These are phyloP conservation scores for Pseudogymnoascus sp. DNA, from an alignment of 2,329 filamentous ascomycete genomes.

Conservation along the genomic window DNA sequence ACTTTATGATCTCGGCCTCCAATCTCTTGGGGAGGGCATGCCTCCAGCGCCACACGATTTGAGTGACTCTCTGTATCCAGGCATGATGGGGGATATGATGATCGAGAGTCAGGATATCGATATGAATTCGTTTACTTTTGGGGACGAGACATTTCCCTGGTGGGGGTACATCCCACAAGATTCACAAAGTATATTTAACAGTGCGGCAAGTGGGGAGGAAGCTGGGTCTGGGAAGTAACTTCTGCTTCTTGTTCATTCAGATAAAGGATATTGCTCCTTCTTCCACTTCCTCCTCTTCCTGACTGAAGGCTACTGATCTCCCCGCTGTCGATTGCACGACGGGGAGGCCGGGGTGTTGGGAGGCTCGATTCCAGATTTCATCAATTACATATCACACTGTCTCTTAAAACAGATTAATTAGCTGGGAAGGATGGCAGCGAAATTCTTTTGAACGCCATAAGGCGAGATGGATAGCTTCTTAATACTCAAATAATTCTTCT, in stretches of 20 bases:
- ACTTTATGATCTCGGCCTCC: background rate
- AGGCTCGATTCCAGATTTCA: too few relatives aligned
- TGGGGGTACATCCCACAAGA: slow-evolving; percentile 64
- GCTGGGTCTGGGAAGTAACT: background rate
- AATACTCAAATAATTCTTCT: background rate
- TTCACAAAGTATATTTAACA: slow-evolving; percentile 48
- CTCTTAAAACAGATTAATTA: too few relatives aligned
- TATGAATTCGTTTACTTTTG: slow-evolving; percentile 49
- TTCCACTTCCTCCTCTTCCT: too few relatives aligned
- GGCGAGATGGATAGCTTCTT: background rate
- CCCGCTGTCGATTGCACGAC: too few relatives aligned
- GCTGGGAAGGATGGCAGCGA: too few relatives aligned
- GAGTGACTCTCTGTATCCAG: background rate
- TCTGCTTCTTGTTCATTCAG: background rate
- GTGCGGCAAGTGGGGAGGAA: background rate
- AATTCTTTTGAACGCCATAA: background rate
- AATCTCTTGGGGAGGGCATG: background rate
- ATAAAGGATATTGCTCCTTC: background rate
- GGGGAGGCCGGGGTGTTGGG: too few relatives aligned
- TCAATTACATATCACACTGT: too few relatives aligned
- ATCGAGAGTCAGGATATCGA: slow-evolving; percentile 73
- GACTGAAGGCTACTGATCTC: too few relatives aligned
- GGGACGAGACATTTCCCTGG: slow-evolving; percentile 66
- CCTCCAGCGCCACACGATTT: background rate
- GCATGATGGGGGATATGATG: slow-evolving; percentile 42